phyloP scores from a whole-genome alignment of 257 asterid genomes.

The Penstemon eatonii region DNA sequence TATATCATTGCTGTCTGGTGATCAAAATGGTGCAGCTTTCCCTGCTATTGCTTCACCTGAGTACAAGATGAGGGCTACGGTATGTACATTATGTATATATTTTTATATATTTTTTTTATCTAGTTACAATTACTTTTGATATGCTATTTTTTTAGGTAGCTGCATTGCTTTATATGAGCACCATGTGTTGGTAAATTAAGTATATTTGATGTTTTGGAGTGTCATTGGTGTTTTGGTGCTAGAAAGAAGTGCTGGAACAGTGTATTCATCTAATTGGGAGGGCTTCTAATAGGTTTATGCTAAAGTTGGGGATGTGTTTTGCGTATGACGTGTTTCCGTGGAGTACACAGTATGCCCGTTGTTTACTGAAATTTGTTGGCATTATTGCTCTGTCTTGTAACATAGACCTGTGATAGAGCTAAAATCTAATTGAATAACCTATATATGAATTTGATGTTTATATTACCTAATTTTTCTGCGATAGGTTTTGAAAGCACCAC shows the following conservation, averaged over 20 bases:
- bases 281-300: background rate
- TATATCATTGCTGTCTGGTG: constrained; percentile 54
- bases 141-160: background rate
- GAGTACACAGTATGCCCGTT: background rate
- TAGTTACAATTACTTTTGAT: background rate
- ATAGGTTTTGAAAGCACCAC: constrained; percentile 90
- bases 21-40: constrained; percentile 37
- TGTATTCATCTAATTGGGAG: background rate
- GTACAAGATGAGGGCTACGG: constrained; percentile 86
- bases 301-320: background rate
- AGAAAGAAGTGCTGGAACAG: background rate
- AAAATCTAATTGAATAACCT: background rate
- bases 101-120: background rate
- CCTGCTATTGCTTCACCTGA: constrained; percentile 77
- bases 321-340: background rate
- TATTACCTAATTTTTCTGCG: constrained; percentile 28
- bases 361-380: background rate
- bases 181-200: background rate
- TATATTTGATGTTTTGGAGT: constrained; percentile 6
- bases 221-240: background rate
- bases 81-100: constrained; percentile 32
- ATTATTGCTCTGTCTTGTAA: background rate
- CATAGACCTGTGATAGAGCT: background rate
- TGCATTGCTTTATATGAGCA: background rate
- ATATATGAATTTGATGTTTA: background rate